Percentiles rank a stretch among this genome's conserved stretches.
These are phyloP conservation scores for Tolypocladium tundrense DNA, from an alignment of 2,329 filamentous ascomycete species.

Conservation along the genomic window DNA sequence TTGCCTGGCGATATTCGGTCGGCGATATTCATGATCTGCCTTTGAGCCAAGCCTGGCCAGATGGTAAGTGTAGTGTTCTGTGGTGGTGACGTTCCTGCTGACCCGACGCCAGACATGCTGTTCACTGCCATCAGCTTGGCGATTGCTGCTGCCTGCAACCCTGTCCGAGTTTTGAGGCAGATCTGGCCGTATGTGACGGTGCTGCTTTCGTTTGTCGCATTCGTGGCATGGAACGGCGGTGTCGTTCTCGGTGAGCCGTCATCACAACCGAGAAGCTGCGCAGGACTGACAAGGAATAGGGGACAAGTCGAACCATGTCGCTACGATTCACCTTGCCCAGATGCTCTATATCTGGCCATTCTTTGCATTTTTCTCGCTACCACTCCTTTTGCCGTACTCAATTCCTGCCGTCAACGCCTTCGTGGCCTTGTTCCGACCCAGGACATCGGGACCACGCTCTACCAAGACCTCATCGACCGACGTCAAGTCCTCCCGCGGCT, in stretches of 20 bases:
- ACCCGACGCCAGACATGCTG: slow-evolving; percentile 34
- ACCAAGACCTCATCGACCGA: not conserved
- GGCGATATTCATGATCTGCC: slow-evolving; percentile 47
- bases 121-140: slow-evolving; percentile 53
- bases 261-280: too few relatives aligned
- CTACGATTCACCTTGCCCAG: slow-evolving; percentile 79
- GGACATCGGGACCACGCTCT: too few relatives aligned
- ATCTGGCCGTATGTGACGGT: slow-evolving; percentile 53
- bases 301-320: slow-evolving; percentile 89
- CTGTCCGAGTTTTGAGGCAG: slow-evolving; percentile 31
- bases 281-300: slow-evolving; percentile 35
- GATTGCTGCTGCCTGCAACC: slow-evolving; percentile 44
- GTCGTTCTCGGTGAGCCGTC: slow-evolving; percentile 67
- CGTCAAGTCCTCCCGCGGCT: not conserved
- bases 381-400: slow-evolving; percentile 51
- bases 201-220: slow-evolving; percentile 57
- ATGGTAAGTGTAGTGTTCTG: slow-evolving; percentile 30
- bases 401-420: slow-evolving; percentile 23
- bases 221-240: slow-evolving; percentile 79
- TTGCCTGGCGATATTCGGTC: slow-evolving; percentile 30
- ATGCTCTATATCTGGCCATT: slow-evolving; percentile 95
- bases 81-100: slow-evolving; percentile 2
- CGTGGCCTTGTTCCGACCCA: not conserved
- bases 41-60: slow-evolving; percentile 33
- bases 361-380: slow-evolving; percentile 79